Evolutionary conservation across 805 yeast species (phyloP), one percentile per base, ranked within the genome.

Genomic region (Dipodascus albidus): DNA sequence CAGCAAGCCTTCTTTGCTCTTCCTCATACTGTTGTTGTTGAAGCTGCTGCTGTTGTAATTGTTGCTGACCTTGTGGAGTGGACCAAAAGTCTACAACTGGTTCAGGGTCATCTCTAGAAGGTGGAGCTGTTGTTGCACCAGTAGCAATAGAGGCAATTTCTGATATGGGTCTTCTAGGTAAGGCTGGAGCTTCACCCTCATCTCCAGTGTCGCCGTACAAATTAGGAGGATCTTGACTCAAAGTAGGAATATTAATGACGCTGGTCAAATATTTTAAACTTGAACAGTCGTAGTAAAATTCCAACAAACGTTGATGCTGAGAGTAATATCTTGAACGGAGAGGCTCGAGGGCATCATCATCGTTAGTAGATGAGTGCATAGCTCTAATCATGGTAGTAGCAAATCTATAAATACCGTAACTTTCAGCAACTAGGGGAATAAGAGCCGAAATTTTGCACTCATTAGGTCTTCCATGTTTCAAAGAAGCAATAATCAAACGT

Each of bases 331-430:
- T 74, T 41, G 81, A 81, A 58, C 81, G 74, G 57, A 91, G 74
- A 2, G 93, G 91, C 59, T 77, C 78, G 58, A 91, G 72, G 1
- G 88, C 91, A 3, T 84, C 96, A 20, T 79, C 85, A 27, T 80
- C 82, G 54, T 83, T 81, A 57, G 85, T 78, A 60, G 87, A 76
- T 61, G 79, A 79, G 62, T 85, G 80, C 80, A 91, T 75, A 0
- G 95, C 97, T 59, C 96, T 78, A 55, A 91, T 71, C 98, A 91
- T 90, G 8, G 95, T 83, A 1, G 87, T 85, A 54, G 85, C 72
- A 62, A 91, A 91, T 67, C 88, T 86, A 69, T 89, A 87, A 54
- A 91, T 88, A 48, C 98, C 98, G 64, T 87, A 90, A 1, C 95
- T 79, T 67, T 91, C 99, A 3, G 91, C 79, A 52, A 91, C 87